These are phyloP conservation scores for Zopfia rhizophila DNA, from an alignment of 2,329 filamentous ascomycete genomes.

Conservation along the genomic window DNA sequence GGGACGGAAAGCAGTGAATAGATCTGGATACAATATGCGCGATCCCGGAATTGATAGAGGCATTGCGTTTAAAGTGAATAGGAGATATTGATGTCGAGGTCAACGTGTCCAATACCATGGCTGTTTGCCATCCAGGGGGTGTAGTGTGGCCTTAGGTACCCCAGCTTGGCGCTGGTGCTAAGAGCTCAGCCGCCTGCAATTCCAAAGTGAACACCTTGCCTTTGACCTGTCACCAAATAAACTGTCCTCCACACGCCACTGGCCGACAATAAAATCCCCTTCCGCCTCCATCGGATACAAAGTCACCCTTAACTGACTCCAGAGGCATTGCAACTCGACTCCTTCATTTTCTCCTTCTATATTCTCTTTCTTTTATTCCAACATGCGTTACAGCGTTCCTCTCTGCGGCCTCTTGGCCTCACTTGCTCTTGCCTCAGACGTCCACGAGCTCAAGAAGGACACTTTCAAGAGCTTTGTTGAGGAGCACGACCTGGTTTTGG, in stretches of 20 bases:
- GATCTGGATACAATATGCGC: no score
- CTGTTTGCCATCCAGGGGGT: slow-evolving; percentile 13
- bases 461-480: slow-evolving; percentile 89
- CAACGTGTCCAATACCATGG: slow-evolving; percentile 37
- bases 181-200: slow-evolving; percentile 15
- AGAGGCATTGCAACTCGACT: background rate
- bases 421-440: slow-evolving; percentile 77
- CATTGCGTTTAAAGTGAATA: no score
- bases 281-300: background rate
- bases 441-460: slow-evolving; percentile 84
- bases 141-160: slow-evolving; percentile 11
- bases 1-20: slow-evolving; percentile 10
- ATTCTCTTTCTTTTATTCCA: slow-evolving; percentile 22
- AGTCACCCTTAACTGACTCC: background rate
- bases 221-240: slow-evolving; percentile 8
- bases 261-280: slow-evolving; percentile 19
- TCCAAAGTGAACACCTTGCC: slow-evolving; percentile 18
- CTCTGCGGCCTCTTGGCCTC: slow-evolving; percentile 62
- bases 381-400: slow-evolving; percentile 48
- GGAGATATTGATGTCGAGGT: slow-evolving; percentile 10
- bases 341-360: background rate
- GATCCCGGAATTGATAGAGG: no score
- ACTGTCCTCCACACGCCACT: no score
- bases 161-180: slow-evolving; percentile 18
- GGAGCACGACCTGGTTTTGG: slow-evolving; percentile 86